Evolutionary conservation across 108 stramenopile species (phyloP), one percentile per base, ranked within the genome.

Genomic region (Nitzschia putrida): DNA sequence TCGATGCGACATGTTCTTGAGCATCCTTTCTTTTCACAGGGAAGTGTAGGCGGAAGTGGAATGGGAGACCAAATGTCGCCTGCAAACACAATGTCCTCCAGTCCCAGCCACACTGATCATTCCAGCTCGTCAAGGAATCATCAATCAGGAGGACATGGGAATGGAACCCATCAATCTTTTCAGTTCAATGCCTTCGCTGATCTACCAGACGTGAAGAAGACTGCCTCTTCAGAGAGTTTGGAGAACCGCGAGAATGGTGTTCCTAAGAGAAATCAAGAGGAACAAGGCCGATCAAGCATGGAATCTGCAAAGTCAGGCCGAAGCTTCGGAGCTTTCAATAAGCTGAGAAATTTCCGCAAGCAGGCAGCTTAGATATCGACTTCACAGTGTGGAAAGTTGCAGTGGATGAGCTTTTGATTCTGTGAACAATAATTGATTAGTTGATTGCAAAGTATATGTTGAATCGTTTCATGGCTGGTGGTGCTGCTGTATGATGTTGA

Each of bases 1-100:
- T 79, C 89, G 0, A 80, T 93, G 84, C 75, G 89, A 39, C 77
- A 79, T 18, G 86, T 88, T 11, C 68, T 93, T 23, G 92, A 89
- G 61, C 88, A 91, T 71, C 82, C 89, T 18, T 91, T 89, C 77
- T 91, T 93, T 63, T 64, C 74, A 53, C 38, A 40, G 4, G 57
- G 58, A 42, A 41, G 29, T 42, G 44, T 64, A 3, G 60, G 64
- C 16, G 64, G 45, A 51, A 49, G 47, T 25, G 42, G 54, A 45
- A 6, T 49, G 3, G 55, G 64, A n/a, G 56, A 65, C 45, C 54
- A 37, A 14, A 42, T 26, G 29, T 55, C 37, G 24, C 39, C 45
- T 34, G 22, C 68, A 50, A 25, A 53, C 25, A 61, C 53, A 0
- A 53, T 60, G 43, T 21, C 41, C 3, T 68, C 57, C 3, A 49